Conservation (phyloP, 2,329 filamentous ascomycete species). For the Tolypocladium tropicale region DNA sequence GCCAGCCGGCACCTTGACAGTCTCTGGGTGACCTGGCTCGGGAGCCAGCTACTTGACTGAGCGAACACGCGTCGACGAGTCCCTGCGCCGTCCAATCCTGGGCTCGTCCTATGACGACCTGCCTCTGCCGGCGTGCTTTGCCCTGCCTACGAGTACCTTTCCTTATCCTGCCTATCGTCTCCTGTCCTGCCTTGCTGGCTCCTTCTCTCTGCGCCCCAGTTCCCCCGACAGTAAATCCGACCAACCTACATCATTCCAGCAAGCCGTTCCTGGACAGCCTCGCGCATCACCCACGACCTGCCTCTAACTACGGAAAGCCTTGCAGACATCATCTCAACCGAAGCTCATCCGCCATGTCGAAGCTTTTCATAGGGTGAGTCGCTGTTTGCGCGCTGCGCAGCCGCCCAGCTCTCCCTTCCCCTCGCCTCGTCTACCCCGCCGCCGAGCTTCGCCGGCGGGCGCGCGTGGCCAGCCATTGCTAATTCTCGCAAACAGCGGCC, state of each 20-base stretch:
- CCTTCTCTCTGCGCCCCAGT: background rate
- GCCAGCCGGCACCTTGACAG: background rate
- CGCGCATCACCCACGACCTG: background rate
- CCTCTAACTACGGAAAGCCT: background rate
- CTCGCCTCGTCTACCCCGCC: conserved; percentile 1
- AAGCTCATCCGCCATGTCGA: conserved; percentile 55
- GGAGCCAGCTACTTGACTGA: background rate
- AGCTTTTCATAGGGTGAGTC: conserved; percentile 86
- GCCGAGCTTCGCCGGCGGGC: background rate
- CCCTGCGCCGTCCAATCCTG: background rate
- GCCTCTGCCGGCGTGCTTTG: background rate
- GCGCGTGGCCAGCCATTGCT: conserved; percentile 7
- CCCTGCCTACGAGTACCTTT: background rate
- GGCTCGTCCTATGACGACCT: background rate
- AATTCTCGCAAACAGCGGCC: conserved; percentile 52
- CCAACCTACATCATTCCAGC: background rate
- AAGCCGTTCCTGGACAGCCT: background rate
- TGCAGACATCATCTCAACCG: background rate
- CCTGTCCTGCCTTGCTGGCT: background rate
- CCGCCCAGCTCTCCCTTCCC: background rate
- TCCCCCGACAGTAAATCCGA: background rate
- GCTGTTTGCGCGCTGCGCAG: conserved; percentile 2
- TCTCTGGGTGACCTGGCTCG: background rate
- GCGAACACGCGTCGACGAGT: background rate
- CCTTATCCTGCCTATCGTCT: background rate